These are phyloP conservation scores for Emmonsiellopsis sp. DNA, from an alignment of 2,329 filamentous ascomycete species.

Conservation along the genomic window DNA sequence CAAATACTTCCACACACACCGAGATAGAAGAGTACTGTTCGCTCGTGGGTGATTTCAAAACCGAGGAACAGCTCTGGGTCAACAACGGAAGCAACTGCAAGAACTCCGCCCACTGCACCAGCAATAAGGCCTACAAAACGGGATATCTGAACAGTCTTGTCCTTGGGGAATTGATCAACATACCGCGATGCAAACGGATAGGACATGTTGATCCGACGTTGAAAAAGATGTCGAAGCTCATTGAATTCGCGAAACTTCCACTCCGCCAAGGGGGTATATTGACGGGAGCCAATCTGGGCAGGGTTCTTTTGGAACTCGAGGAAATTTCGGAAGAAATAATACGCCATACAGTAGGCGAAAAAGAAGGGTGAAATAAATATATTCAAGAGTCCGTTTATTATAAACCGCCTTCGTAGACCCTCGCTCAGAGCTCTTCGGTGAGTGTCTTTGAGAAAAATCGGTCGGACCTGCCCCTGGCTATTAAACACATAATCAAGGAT, in stretches of 20 bases:
- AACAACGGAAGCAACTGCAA: slow-evolving; percentile 74
- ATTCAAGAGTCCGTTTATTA: slow-evolving; percentile 77
- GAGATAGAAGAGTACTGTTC: slow-evolving; percentile 85
- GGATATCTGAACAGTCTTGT: slow-evolving; percentile 78
- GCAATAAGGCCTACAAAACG: slow-evolving; percentile 80
- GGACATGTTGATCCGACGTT: slow-evolving; percentile 85
- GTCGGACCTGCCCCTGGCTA: slow-evolving; percentile 74
- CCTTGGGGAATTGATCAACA: slow-evolving; percentile 91
- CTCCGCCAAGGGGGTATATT: slow-evolving; percentile 86
- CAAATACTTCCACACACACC: slow-evolving; percentile 75
- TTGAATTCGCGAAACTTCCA: slow-evolving; percentile 99
- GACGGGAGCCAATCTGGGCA: slow-evolving; percentile 72
- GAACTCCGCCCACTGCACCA: slow-evolving; percentile 75
- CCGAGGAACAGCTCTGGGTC: slow-evolving; percentile 84
- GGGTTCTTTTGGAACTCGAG: slow-evolving; percentile 96
- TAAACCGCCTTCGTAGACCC: slow-evolving; percentile 66
- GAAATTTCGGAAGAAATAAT: slow-evolving; percentile 93
- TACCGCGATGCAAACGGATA: slow-evolving; percentile 89
- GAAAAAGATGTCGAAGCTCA: slow-evolving; percentile 84
- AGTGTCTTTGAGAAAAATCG: slow-evolving; percentile 75
- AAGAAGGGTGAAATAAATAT: slow-evolving; percentile 80
- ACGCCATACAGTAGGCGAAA: slow-evolving; percentile 73
- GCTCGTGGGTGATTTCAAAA: slow-evolving; percentile 83
- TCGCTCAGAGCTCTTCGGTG: slow-evolving; percentile 70
- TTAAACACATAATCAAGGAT: slow-evolving; percentile 94